A percentile compares a stretch with the other conserved stretches of the same genome.
Conservation (phyloP, 148 eudicot genomes). For the Rheum nobile region DNA sequence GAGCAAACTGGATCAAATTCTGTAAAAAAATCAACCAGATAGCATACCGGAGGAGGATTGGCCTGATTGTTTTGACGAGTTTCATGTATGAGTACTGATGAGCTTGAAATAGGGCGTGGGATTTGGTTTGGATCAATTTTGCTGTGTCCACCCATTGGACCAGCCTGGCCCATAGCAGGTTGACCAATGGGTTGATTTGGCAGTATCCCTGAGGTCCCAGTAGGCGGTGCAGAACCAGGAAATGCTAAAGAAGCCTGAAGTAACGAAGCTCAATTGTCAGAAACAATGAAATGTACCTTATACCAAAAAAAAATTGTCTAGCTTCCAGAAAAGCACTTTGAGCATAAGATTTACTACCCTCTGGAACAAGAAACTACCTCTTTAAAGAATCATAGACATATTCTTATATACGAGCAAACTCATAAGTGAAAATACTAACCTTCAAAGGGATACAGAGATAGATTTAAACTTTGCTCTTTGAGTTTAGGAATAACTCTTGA, state of each 20-base stretch:
- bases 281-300: not conserved
- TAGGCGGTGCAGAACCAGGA: conserved; percentile 60
- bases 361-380: too few species aligned
- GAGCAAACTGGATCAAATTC: not conserved
- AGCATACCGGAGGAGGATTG: conserved; percentile 88
- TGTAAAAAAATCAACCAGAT: not conserved
- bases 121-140: conserved; percentile 94
- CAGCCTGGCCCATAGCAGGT: conserved; percentile 55
- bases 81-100: conserved; percentile 62
- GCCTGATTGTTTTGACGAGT: conserved; percentile 93
- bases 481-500: too few species aligned
- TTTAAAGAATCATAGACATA: too few species aligned
- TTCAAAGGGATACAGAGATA: too few species aligned
- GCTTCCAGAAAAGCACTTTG: not conserved
- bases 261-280: conserved; percentile 10
- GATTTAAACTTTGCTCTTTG: too few species aligned
- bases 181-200: conserved; percentile 61
- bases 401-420: too few species aligned
- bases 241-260: conserved; percentile 49
- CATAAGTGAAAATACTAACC: too few species aligned
- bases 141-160: conserved; percentile 45
- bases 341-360: not conserved
- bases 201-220: conserved; percentile 63
- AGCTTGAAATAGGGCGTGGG: conserved; percentile 71
- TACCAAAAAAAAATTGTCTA: not conserved